Evolutionary conservation across 306 rosid species (phyloP).

Genomic region (Begonia fuchsioides): DNA sequence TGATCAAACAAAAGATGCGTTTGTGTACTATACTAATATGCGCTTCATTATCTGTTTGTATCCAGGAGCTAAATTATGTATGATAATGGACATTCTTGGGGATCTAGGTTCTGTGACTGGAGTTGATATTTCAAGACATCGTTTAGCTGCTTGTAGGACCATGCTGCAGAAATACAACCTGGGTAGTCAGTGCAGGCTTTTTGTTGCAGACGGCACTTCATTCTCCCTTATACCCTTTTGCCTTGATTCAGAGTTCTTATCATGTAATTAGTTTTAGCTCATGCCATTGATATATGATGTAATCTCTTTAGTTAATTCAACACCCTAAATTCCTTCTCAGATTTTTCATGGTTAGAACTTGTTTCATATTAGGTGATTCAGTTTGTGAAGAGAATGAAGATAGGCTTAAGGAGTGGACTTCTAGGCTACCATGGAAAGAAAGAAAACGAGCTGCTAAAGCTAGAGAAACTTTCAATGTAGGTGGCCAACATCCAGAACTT

Average conservation of each 20-base stretch:
- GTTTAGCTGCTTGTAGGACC: constrained; percentile 77
- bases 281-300: too few species aligned
- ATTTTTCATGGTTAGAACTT: constrained; percentile 36
- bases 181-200: constrained; percentile 67
- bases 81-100: constrained; percentile 68
- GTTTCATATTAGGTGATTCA: constrained; percentile 46
- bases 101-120: constrained; percentile 72
- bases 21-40: too few species aligned
- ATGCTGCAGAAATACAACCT: constrained; percentile 65
- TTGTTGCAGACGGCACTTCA: constrained; percentile 71
- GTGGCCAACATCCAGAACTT: constrained; percentile 53
- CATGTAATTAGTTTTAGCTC: constrained; percentile 30
- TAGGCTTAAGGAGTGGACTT: constrained; percentile 68
- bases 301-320: background rate
- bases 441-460: constrained; percentile 39
- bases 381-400: constrained; percentile 28
- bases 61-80: constrained; percentile 88
- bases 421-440: constrained; percentile 78
- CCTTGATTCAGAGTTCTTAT: constrained; percentile 14
- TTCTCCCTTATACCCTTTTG: constrained; percentile 48
- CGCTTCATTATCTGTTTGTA: background rate
- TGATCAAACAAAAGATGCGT: too few species aligned
- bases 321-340: constrained; percentile 13
- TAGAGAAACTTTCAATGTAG: constrained; percentile 18
- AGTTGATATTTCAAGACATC: constrained; percentile 84